These are phyloP conservation scores for Bocquillonia castaneifolia DNA, from an alignment of 441 rosid species.

Conservation along the genomic window DNA sequence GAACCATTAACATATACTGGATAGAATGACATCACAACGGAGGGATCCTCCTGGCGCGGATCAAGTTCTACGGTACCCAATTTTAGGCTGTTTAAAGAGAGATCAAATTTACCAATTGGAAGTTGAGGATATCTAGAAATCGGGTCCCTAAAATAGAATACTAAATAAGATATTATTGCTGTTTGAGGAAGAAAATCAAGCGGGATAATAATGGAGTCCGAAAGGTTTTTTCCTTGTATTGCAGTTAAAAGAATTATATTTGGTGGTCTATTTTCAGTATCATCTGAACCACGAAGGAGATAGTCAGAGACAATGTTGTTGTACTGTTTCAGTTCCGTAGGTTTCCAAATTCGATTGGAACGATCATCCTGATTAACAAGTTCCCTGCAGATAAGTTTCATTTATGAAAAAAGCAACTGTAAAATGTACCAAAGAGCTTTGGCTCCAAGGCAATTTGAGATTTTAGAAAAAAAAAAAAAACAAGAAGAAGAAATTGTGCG, in stretches of 20 bases:
- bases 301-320: not conserved
- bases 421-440: too few relatives aligned
- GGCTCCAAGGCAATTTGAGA: too few relatives aligned
- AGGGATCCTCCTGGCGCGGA: not conserved
- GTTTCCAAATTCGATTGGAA: slow-evolving; percentile 4
- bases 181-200: not conserved
- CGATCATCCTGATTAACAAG: not conserved
- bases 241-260: not conserved
- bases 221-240: slow-evolving; percentile 11
- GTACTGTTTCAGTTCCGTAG: slow-evolving; percentile 1
- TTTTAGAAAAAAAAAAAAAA: too few relatives aligned
- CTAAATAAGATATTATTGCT: slow-evolving; percentile 7
- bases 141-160: slow-evolving; percentile 16
- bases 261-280: slow-evolving; percentile 7
- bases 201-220: slow-evolving; percentile 15
- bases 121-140: not conserved
- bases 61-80: not conserved
- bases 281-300: fast-evolving
- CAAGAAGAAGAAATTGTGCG: not conserved
- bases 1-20: slow-evolving; percentile 20
- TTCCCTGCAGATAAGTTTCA: not conserved
- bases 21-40: not conserved
- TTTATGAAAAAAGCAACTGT: too few relatives aligned
- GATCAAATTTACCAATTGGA: not conserved
- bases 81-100: not conserved